Evolutionary conservation across 148 eudicot genomes (phyloP).

Genomic region (Drosera capensis): DNA sequence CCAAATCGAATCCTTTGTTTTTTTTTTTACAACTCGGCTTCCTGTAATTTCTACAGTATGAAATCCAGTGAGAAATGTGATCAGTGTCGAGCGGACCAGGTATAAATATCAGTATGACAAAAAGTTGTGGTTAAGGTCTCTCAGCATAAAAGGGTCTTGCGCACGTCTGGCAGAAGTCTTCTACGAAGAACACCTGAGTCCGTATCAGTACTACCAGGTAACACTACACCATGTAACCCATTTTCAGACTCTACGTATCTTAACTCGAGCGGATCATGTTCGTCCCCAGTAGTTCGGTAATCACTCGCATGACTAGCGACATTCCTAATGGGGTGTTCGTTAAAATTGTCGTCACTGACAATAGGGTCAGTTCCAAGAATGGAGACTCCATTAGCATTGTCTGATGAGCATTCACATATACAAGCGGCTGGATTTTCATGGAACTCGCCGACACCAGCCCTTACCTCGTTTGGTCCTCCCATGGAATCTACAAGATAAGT

Average conservation of each 20-base stretch:
- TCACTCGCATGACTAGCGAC: constrained; percentile 14
- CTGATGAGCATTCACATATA: constrained; percentile 32
- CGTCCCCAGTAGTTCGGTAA: constrained; percentile 21
- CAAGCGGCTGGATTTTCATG: constrained; percentile 66
- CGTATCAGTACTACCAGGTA: constrained; percentile 4
- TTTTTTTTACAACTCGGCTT: no score
- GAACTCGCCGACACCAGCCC: constrained; percentile 41
- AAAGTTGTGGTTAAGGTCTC: no score
- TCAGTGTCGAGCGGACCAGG: no score
- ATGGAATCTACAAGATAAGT: constrained; percentile 48
- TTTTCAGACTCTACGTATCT: constrained; percentile 19
- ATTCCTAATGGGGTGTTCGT: not conserved
- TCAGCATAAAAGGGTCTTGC: no score
- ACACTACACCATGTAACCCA: constrained; percentile 6
- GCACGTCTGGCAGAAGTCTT: constrained; percentile 21
- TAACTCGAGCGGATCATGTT: constrained; percentile 23
- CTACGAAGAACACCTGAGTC: constrained; percentile 4
- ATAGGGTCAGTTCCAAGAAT: not conserved
- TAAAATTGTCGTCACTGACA: not conserved
- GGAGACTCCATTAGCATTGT: not conserved
- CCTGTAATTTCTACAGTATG: no score
- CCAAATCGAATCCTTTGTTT: no score
- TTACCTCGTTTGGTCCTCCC: constrained; percentile 64
- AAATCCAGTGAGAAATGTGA: no score
- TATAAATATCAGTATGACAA: no score